A percentile compares a stretch with the other conserved stretches of the same genome.
Conservation (phyloP, 768 basidiomycete genomes). For the Suillus variegatus region DNA sequence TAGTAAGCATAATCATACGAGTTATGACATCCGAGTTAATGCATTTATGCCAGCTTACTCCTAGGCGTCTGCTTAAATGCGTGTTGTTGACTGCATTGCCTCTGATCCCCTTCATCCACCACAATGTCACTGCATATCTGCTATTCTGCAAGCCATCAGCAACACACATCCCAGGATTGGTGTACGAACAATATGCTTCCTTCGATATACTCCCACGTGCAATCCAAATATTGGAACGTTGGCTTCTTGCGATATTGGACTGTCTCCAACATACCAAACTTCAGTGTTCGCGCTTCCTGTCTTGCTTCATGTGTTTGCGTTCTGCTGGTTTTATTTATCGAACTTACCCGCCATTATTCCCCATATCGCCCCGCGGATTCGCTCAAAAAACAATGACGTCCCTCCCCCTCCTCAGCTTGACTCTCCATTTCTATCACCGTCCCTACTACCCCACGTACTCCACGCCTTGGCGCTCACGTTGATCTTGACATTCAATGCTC, state of each 20-base stretch:
- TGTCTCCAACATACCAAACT: slow-evolving; percentile 80
- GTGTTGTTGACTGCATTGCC: slow-evolving; percentile 46
- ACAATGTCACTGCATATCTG: slow-evolving; percentile 68
- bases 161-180: slow-evolving; percentile 49
- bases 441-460: slow-evolving; percentile 70
- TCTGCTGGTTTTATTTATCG: slow-evolving; percentile 27
- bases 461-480: slow-evolving; percentile 66
- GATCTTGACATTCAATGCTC: slow-evolving; percentile 74
- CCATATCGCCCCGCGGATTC: slow-evolving; percentile 6
- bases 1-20: slow-evolving; percentile 18
- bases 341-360: slow-evolving; percentile 10
- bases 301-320: slow-evolving; percentile 48
- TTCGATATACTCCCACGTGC: slow-evolving; percentile 80
- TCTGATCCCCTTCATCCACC: slow-evolving; percentile 65
- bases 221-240: slow-evolving; percentile 82
- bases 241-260: slow-evolving; percentile 92
- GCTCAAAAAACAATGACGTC: not conserved
- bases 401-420: slow-evolving; percentile 5
- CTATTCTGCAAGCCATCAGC: slow-evolving; percentile 57
- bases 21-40: not conserved
- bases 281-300: slow-evolving; percentile 77
- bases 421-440: slow-evolving; percentile 38
- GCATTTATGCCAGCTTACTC: slow-evolving; percentile 33
- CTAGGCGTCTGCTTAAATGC: slow-evolving; percentile 36
- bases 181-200: slow-evolving; percentile 57